Evolutionary conservation across 441 rosid genomes (phyloP).

Genomic region (Biscutella laevigata): DNA sequence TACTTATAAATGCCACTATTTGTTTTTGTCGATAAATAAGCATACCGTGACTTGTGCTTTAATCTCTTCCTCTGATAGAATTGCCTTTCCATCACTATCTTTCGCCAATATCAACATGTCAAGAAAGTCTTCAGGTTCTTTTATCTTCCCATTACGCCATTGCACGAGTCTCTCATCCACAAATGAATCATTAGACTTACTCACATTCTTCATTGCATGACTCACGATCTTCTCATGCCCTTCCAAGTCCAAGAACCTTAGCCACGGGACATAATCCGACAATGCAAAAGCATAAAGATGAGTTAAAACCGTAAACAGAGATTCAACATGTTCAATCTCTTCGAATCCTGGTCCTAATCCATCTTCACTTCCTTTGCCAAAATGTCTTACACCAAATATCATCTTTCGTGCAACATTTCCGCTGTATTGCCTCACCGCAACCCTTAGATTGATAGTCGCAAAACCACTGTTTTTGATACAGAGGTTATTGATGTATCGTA

Average conservation of each 20-base stretch:
- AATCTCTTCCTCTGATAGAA: conserved; percentile 37
- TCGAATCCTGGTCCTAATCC: conserved; percentile 42
- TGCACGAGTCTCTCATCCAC: conserved; percentile 40
- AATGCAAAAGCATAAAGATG: conserved; percentile 36
- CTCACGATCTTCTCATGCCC: conserved; percentile 42
- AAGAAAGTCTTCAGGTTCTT: conserved; percentile 36
- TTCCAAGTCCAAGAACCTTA: conserved; percentile 43
- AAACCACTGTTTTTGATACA: conserved; percentile 5
- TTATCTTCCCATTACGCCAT: conserved; percentile 24
- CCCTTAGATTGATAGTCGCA: conserved; percentile 29
- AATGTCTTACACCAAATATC: conserved; percentile 34
- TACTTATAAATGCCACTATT: too few relatives aligned
- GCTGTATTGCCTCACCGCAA: conserved; percentile 28
- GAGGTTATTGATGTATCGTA: conserved; percentile 27
- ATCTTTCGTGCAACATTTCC: conserved; percentile 41
- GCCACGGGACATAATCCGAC: conserved; percentile 47
- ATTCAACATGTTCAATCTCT: conserved; percentile 39
- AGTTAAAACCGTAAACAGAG: conserved; percentile 31
- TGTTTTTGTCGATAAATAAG: too few relatives aligned
- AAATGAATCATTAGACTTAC: conserved; percentile 41
- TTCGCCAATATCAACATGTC: conserved; percentile 33
- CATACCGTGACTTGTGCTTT: conserved; percentile 40
- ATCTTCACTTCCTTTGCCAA: conserved; percentile 31
- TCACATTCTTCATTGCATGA: conserved; percentile 15
- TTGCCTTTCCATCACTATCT: conserved; percentile 31